Evolutionary conservation across 768 basidiomycete species (phyloP), one percentile per base, ranked within the genome.

Genomic region (Cystobasidium ongulense): DNA sequence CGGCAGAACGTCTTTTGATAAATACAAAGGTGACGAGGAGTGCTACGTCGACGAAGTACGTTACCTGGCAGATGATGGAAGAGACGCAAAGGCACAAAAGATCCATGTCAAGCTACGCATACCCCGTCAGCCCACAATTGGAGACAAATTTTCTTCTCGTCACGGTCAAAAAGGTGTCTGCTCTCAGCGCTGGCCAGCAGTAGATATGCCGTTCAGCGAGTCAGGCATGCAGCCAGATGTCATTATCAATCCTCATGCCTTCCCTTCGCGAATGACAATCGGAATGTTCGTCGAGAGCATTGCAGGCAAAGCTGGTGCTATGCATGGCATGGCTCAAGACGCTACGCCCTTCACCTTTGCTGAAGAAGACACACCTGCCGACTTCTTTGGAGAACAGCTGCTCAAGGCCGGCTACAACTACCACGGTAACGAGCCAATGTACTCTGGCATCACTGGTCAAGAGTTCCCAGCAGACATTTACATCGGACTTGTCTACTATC

Each of bases 91-190:
- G 80, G 85, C 92, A 18, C 92, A 93, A 81, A 96, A 94, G 81
- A 83, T 98, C 52, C 93, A 99, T 76, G 84, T 99, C 80, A 95
- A 92, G 38, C 84, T 99, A 35, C 88, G 96, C 36, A 90, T 99
- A 76, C 88, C 93, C 23, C 91, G 96, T 76, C 86, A 92, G 5
- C 96, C 96, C 41, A 92, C 97, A 74, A 98, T 99, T 63, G 96
- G 96, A 39, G 96, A 99, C 84, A 99, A 99, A 83, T 99, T 99
- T 81, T 97, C 94, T 46, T 93, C 91, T 1, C 84, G 96, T 76
- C 96, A 99, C 80, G 96, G 96, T 54, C 96, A 99, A 83, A 99
- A 99, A 82, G 96, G 96, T 73, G 96, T 99, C 13, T 98, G 95
- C 82, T 98, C 95, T 62, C 96, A 99, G 81, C 97, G 96, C 83